Evolutionary conservation across 2,329 filamentous ascomycete genomes (phyloP).

Genomic region (Coniochaeta ligniaria): DNA sequence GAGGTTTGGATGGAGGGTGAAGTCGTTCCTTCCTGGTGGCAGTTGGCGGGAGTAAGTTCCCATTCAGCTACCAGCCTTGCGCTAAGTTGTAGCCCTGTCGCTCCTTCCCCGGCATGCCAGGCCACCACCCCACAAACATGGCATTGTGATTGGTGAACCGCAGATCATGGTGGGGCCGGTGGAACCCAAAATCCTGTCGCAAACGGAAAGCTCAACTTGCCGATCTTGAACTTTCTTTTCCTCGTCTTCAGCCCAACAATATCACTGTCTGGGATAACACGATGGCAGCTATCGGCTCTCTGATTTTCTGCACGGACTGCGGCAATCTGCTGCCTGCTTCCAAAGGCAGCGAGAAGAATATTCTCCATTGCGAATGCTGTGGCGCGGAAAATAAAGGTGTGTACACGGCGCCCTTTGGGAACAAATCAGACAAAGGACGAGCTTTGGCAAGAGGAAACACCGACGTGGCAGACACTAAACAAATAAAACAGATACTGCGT

Average conservation of each 20-base stretch:
- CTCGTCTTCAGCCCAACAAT: neutral
- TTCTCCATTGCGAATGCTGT: slow-evolving; percentile 79
- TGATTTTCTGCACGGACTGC: slow-evolving; percentile 90
- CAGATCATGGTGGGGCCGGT: neutral
- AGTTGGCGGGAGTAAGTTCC: neutral
- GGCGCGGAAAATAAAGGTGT: slow-evolving; percentile 77
- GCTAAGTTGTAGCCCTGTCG: neutral
- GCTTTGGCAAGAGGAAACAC: slow-evolving; percentile 1
- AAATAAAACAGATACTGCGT: slow-evolving; percentile 54
- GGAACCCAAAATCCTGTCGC: neutral
- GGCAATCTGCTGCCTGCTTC: slow-evolving; percentile 82
- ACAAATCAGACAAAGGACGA: neutral
- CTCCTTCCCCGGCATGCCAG: neutral
- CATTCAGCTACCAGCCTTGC: neutral
- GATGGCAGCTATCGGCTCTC: slow-evolving; percentile 85
- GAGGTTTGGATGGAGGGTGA: slow-evolving; percentile 1
- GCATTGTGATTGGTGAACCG: neutral
- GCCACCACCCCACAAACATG: neutral
- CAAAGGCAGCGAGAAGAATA: slow-evolving; percentile 66
- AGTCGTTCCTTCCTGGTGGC: neutral
- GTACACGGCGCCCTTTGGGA: slow-evolving; percentile 9
- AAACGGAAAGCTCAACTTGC: neutral
- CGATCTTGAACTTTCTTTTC: neutral
- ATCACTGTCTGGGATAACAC: neutral
- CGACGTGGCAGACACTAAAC: slow-evolving; percentile 7